A percentile compares a stretch with the other conserved stretches of the same genome.
Conservation (phyloP, 2,329 filamentous ascomycete species). For the Metarhizium rileyi region DNA sequence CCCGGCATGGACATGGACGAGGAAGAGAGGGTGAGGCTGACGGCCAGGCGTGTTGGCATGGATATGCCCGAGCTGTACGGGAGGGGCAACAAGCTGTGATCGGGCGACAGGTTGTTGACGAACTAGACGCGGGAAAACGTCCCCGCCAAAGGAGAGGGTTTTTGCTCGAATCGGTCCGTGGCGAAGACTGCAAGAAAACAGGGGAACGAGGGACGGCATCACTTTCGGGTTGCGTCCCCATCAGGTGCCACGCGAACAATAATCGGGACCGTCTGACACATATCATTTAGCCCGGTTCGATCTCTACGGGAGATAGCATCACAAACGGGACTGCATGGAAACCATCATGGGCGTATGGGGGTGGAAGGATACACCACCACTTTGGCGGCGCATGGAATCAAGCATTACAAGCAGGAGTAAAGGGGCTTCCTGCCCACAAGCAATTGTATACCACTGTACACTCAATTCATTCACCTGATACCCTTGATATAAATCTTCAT, state of each 20-base stretch:
- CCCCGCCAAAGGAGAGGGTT: background rate
- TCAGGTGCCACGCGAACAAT: too few species aligned
- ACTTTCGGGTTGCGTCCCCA: too few species aligned
- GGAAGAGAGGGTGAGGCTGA: slow-evolving; percentile 74
- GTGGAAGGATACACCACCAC: too few species aligned
- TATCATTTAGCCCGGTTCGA: background rate
- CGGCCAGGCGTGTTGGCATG: slow-evolving; percentile 83
- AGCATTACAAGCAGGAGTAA: background rate
- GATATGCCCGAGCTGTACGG: slow-evolving; percentile 61
- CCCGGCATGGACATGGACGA: slow-evolving; percentile 81
- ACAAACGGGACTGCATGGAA: too few species aligned
- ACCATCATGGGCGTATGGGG: too few species aligned
- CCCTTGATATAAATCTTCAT: background rate
- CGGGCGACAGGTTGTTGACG: background rate
- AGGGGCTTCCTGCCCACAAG: background rate
- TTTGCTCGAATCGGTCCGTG: too few species aligned
- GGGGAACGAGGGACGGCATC: too few species aligned
- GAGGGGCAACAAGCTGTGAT: background rate
- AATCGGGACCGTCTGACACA: background rate
- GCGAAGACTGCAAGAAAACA: background rate
- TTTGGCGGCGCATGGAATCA: background rate
- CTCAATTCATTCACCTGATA: slow-evolving; percentile 4
- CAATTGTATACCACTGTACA: background rate
- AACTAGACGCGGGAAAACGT: background rate
- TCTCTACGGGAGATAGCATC: background rate